Evolutionary conservation across 345 rosid genomes (phyloP), one percentile per base, ranked within the genome.

Genomic region (Populus euphratica): DNA sequence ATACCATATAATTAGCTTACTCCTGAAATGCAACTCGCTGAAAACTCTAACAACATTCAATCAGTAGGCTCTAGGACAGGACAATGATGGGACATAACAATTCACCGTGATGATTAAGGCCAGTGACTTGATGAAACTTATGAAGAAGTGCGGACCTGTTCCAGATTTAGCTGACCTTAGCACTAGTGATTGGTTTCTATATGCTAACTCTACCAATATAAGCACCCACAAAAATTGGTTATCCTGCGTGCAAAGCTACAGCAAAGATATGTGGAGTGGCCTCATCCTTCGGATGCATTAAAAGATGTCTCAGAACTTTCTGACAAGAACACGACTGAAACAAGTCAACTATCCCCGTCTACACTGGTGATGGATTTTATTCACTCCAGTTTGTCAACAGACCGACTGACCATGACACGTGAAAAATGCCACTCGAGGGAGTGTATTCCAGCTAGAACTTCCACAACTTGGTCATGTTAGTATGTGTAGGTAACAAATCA

Each of bases 381-480:
- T 29, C 33, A 29, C 23, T 41, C 20, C 56, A 68, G 73, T 25
- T 25, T 44, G 73, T 44, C 73, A 70, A 44, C 56, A 27, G 18
- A 29, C n/a, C 66, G 38, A n/a, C 38, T 29, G 74, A 72, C 33
- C 64, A 33, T 12, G 66, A 36, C 6, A 21, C 63, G 6, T 18
- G 50, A 43, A 49, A 39, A 61, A 73, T 73, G 68, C 41, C 63
- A 71, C 74, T 62, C 17, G 16, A 36, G 23, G 39, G n/a, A 74
- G 62, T 74, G 77, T 43, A 31, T 43, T 64, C 77, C 77, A 64
- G 35, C 61, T 64, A 74, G 61, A 74, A 25, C 77, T 74, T 74
- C 69, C 13, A 74, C 41, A 44, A 18, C 13, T 20, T 11, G 31
- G 14, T 29, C n/a, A 25, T 54, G 11, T 23, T 62, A 6, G 18